Percentiles rank a stretch among this genome's conserved stretches.
Conservation (phyloP, 2,329 filamentous ascomycete species). For the Cercospora citrullina region DNA sequence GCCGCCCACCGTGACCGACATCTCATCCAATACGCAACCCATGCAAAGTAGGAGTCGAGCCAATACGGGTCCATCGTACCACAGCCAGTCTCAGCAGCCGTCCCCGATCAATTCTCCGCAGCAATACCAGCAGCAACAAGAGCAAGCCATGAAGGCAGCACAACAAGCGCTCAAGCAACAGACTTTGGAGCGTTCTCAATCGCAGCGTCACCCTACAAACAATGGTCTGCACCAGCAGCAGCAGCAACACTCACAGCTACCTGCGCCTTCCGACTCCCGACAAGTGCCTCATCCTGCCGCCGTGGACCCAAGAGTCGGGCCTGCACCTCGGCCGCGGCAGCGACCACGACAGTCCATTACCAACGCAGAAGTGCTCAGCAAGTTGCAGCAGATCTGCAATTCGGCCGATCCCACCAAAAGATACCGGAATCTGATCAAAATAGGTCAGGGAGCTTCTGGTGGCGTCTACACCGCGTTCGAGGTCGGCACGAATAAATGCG, state of each 20-base stretch:
- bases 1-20: constrained; percentile 44
- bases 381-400: constrained; percentile 85
- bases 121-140: constrained; percentile 70
- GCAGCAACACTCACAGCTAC: constrained; percentile 49
- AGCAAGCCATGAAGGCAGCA: constrained; percentile 76
- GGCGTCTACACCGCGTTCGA: constrained; percentile 93
- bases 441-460: constrained; percentile 94
- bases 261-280: constrained; percentile 23
- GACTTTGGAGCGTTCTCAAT: constrained; percentile 64
- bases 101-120: constrained; percentile 46
- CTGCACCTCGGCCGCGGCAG: constrained; percentile 70
- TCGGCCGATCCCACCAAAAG: constrained; percentile 84
- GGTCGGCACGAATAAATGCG: constrained; percentile 76
- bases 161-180: constrained; percentile 70
- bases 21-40: constrained; percentile 35
- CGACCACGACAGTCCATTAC: constrained; percentile 69
- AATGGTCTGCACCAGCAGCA: constrained; percentile 46
- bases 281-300: constrained; percentile 39
- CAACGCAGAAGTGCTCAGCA: constrained; percentile 76
- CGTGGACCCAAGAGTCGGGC: constrained; percentile 52
- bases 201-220: constrained; percentile 61
- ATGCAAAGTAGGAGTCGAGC: constrained; percentile 45
- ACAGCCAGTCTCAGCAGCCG: constrained; percentile 45
- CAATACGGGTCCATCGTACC: constrained; percentile 47
- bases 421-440: constrained; percentile 87